These are phyloP conservation scores for Pseudoscleropodium purum DNA, from an alignment of 225 moss, liverwort and hornwort species.

Conservation along the genomic window DNA sequence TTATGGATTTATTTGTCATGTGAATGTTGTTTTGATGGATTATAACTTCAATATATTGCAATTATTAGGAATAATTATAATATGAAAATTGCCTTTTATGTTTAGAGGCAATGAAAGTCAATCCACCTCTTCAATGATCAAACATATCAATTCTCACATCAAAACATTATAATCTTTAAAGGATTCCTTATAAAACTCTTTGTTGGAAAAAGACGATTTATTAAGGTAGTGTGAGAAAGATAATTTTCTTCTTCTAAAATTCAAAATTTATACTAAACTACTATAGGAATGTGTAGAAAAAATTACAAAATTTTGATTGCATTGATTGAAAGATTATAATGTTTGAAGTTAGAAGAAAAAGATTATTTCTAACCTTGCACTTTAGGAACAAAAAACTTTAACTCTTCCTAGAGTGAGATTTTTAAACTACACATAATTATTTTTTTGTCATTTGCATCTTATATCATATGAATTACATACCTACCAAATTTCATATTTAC, in stretches of 20 bases:
- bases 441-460: background rate
- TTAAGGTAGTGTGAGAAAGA: background rate
- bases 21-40: background rate
- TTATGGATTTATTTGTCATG: background rate
- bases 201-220: no score
- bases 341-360: background rate
- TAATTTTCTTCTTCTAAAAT: background rate
- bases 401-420: background rate
- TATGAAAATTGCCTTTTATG: background rate
- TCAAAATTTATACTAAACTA: background rate
- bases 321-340: background rate
- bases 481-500: background rate
- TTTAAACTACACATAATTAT: background rate
- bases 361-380: rapidly evolving
- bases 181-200: no score
- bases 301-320: rapidly evolving
- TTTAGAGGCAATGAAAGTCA: background rate
- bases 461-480: background rate
- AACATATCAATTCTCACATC: background rate
- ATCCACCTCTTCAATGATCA: background rate
- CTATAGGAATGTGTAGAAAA: background rate
- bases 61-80: background rate
- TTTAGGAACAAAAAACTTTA: rapidly evolving
- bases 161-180: background rate
- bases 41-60: background rate